Base-by-base conservation (phyloP, 148 eudicot genomes). In the Heliamphora exappendiculata region DNA sequence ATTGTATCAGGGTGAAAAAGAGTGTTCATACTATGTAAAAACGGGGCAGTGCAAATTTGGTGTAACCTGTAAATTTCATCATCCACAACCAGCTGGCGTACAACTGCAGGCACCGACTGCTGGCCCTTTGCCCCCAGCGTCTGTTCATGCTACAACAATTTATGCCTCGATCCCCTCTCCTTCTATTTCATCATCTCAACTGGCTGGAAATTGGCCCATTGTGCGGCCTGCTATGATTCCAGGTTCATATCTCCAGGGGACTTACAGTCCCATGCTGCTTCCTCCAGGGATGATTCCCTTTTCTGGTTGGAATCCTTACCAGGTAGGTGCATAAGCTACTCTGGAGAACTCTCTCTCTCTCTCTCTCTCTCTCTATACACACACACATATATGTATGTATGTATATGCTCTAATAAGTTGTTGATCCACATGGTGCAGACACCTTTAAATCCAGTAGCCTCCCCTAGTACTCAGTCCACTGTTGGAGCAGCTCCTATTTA, bases 31-130 rank as follows among this genome's bases (percentile, higher is more conserved):
- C 81, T 95, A 89, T 81, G 76, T 87, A 74, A 95, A 88, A 84
- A 92, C 90, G 14, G 97, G 97, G 81, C 91, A 89, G 60, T 95
- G 99, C 84, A 95, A 95, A 80, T 95, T 91, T 81, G 99, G 99
- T 24, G 78, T 77, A 82, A 91, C 97, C 33, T 95, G 99, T 85
- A 95, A 95, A 85, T 95, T 92, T 82, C 85, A 95, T 82, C 99
- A 95, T 82, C 97, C 99, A 47, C 94, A 87, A 72, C 90, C 93
- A 63, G 81, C 87, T 39, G 86, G 85, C 49, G 78, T 83, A 64
- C 87, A 84, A 42, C 42, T 84, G 71, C 84, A 84, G 45, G 75
- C 80, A 42, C 82, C 84, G 50, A 57, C 84, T 65, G 84, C 87
- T 78, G 87, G 84, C 72, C 80, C 78, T 39, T 66, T 86, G 65